Conservation (phyloP, 2,329 filamentous ascomycete genomes). For the Penicillium sp. region DNA sequence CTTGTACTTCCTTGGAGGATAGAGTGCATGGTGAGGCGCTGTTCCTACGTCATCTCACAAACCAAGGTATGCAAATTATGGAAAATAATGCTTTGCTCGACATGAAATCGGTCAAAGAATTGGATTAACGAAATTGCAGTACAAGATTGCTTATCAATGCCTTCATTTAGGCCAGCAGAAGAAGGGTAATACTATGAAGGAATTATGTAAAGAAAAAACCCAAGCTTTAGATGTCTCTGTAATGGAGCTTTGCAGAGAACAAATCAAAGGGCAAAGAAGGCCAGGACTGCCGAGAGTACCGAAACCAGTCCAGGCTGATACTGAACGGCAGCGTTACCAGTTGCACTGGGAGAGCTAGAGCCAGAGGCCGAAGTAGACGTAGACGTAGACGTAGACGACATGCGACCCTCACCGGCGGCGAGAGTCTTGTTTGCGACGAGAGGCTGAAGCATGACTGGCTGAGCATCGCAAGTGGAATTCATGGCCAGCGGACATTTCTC, state of each 20-base stretch:
- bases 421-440: constrained; percentile 18
- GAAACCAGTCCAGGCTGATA: background rate
- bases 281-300: constrained; percentile 1
- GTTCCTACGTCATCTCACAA: background rate
- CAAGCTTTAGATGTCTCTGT: background rate
- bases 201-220: background rate
- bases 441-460: constrained; percentile 14
- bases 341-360: background rate
- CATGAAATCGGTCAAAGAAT: background rate
- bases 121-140: background rate
- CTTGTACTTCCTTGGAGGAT: background rate
- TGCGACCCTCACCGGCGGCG: constrained; percentile 11
- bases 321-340: constrained; percentile 3
- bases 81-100: background rate
- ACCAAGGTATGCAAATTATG: background rate
- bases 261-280: background rate
- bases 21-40: background rate
- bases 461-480: constrained; percentile 45
- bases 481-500: constrained; percentile 50
- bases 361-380: background rate
- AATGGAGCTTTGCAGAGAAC: background rate
- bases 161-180: background rate
- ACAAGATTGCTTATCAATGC: background rate
- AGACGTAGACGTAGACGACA: background rate
- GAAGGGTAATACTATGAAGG: background rate